These are phyloP conservation scores for Podila horticola DNA, from an alignment of 192 early-diverging fungal species.

Conservation along the genomic window DNA sequence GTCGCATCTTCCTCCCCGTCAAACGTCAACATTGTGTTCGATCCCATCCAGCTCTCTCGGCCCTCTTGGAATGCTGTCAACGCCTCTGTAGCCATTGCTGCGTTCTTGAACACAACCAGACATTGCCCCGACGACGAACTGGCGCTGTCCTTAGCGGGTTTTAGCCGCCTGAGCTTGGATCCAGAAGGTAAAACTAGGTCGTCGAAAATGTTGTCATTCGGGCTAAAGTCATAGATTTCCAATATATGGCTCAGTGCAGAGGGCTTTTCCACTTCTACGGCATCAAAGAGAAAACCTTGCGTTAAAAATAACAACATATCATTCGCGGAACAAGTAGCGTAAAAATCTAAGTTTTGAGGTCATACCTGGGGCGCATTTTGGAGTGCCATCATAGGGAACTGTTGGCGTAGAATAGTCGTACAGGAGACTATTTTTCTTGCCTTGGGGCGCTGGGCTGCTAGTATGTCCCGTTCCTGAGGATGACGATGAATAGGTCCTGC, in stretches of 20 bases:
- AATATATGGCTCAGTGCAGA: slow-evolving; percentile 34
- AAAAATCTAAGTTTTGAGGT: not conserved
- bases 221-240: slow-evolving; percentile 37
- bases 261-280: slow-evolving; percentile 23
- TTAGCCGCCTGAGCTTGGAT: slow-evolving; percentile 24
- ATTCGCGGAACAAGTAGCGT: too few species aligned
- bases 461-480: slow-evolving; percentile 30
- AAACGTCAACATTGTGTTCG: not conserved
- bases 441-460: slow-evolving; percentile 14
- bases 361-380: slow-evolving; percentile 27
- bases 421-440: slow-evolving; percentile 35
- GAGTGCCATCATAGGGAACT: slow-evolving; percentile 12
- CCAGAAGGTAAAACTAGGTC: slow-evolving; percentile 25
- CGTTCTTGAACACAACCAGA: slow-evolving; percentile 46
- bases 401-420: slow-evolving; percentile 30
- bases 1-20: not conserved
- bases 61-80: slow-evolving; percentile 44
- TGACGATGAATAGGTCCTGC: slow-evolving; percentile 35
- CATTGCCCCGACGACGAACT: slow-evolving; percentile 7
- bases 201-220: slow-evolving; percentile 30
- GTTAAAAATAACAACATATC: not conserved
- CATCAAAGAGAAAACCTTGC: not conserved
- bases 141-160: slow-evolving; percentile 3
- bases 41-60: slow-evolving; percentile 33
- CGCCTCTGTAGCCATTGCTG: slow-evolving; percentile 23